Evolutionary conservation across 2,329 filamentous ascomycete species (phyloP).

Genomic region (Fusarium gaditjirri): DNA sequence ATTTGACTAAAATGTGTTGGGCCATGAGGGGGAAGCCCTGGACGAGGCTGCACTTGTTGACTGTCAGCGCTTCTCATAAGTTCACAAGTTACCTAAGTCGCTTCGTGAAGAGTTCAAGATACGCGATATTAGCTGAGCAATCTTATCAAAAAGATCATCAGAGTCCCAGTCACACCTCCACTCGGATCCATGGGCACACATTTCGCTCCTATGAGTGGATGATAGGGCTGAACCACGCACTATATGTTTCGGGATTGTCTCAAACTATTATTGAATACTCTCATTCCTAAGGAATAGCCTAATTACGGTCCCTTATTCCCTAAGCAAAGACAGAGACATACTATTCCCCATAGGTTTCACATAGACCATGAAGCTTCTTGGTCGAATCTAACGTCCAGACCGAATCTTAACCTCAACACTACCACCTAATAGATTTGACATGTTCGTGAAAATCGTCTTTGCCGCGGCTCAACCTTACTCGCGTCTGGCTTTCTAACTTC

Average conservation of each 20-base stretch:
- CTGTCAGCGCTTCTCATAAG: neutral
- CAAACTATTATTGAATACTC: neutral
- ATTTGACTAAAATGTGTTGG: neutral
- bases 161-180: constrained; percentile 7
- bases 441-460: neutral
- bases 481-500: neutral
- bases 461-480: neutral
- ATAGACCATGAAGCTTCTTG: neutral
- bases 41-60: constrained; percentile 1
- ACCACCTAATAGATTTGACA: neutral
- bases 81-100: neutral
- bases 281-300: neutral
- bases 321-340: neutral
- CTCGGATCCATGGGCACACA: neutral
- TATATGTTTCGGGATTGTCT: neutral
- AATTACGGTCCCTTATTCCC: neutral
- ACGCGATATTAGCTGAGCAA: neutral
- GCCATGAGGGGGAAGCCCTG: neutral
- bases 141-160: neutral
- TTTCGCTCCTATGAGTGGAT: constrained; percentile 12
- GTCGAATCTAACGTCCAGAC: neutral
- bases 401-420: neutral
- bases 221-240: constrained; percentile 31
- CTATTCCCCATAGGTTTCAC: neutral
- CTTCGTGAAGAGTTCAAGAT: neutral